Base-by-base conservation (phyloP, 768 basidiomycete genomes). In the Sistotremastrum niveocremeum region DNA sequence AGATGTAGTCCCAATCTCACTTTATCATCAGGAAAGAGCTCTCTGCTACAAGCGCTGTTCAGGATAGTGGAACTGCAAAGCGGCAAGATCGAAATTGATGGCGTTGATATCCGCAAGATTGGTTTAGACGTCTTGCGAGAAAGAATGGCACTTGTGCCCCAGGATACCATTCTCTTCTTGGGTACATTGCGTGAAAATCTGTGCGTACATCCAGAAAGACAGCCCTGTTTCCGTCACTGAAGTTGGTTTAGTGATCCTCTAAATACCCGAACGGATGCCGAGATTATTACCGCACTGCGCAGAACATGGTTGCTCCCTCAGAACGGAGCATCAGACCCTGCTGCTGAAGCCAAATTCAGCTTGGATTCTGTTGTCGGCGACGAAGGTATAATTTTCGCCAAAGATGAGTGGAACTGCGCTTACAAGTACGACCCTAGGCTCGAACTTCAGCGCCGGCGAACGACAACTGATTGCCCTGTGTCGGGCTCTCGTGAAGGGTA, bases 401-500 rank as follows among this genome's bases (percentile, higher is more conserved):
- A 38, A 42, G 31, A 39, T n/a, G 5, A 28, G 32, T 34, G 34
- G 5, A 7, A 34, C 12, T 37, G 9, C 39, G 20, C 34, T 8
- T 36, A 9, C 28, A 36, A 5, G 34, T 45, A 33, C 45, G 20
- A 34, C 41, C 10, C 4, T 42, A 77, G 74, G 77, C 2, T 67
- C 68, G 2, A 82, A 81, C 54, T 79, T 72, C 55, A 76, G 74
- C 48, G 76, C 73, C 2, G 80, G 80, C n/a, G 80, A 83, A 59
- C 73, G 73, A 48, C 79, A 83, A 52, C 62, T 81, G 38, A 65
- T 80, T 7, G 77, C 78, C 4, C 60, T 83, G 4, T 72, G 72
- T 52, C 67, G 80, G 31, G 78, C 77, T 0, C 62, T 83, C 10
- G 74, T 77, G 34, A 77, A 77, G 58, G 71, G 74, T 41, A 76